phyloP scores from a whole-genome alignment of 352 stramenopile genomes.

The Hyaloperonospora arabidopsidis region DNA sequence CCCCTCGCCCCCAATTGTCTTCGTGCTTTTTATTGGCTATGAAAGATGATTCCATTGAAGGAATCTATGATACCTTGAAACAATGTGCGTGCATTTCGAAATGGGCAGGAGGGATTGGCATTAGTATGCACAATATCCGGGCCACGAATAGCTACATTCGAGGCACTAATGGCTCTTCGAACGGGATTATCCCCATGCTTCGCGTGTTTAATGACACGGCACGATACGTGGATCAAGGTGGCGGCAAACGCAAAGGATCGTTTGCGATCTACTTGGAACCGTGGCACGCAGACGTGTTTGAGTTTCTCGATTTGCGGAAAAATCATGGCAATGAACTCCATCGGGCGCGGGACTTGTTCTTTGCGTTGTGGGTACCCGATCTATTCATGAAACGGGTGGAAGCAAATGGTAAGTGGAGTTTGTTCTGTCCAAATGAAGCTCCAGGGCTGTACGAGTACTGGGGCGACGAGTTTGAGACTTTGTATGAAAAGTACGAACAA shows the following conservation, averaged over 20 bases:
- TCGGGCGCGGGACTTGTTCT: constrained; percentile 97
- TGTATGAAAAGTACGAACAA: constrained; percentile 95
- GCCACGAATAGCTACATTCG: constrained; percentile 96
- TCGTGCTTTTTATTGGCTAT: constrained; percentile 97
- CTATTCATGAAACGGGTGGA: constrained; percentile 99
- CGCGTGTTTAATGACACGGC: constrained; percentile 99
- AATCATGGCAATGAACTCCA: constrained; percentile 99
- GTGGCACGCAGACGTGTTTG: constrained; percentile 98
- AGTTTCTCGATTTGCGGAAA: constrained; percentile 97
- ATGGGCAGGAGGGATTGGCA: constrained; percentile 96
- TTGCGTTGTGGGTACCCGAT: constrained; percentile 98
- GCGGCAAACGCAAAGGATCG: constrained; percentile 95
- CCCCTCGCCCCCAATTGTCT: constrained; percentile 94
- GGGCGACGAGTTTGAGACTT: constrained; percentile 91
- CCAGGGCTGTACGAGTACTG: constrained; percentile 90
- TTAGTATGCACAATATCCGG: constrained; percentile 98
- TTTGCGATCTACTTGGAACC: constrained; percentile 99
- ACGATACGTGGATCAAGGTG: constrained; percentile 98
- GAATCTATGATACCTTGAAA: constrained; percentile 99
- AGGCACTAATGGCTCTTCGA: constrained; percentile 97
- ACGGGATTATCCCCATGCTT: constrained; percentile 99
- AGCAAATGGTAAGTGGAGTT: constrained; percentile 91
- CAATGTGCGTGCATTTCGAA: constrained; percentile 98
- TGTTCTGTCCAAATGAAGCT: constrained; percentile 98
- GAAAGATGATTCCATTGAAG: constrained; percentile 98